Evolutionary conservation across 1,284 basidiomycete species (phyloP), one percentile per base, ranked within the genome.

Genomic region (Papiliotrema laurentii): DNA sequence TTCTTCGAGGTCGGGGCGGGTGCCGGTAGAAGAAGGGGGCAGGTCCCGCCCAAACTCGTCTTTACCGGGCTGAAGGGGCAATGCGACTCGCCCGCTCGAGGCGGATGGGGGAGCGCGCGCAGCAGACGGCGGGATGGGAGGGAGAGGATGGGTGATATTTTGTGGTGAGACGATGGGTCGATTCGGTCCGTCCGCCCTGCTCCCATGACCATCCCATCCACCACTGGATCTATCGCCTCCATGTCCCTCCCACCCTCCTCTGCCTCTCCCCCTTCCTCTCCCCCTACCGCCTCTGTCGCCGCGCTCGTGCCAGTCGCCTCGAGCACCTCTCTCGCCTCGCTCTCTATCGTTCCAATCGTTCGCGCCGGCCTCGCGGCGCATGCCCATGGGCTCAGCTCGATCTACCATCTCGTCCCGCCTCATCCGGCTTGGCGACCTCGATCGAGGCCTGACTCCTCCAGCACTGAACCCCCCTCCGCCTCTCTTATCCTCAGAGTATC

Each of bases 1-100:
- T 33, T 54, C 57, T 27, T 47, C 51, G 14, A 31, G 41, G 21
- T 35, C 39, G 25, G 28, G 18, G 5, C 31, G 19, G 28, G 4
- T 24, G n/a, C 27, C 41, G 26, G 25, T 25, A 18, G 18, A 19
- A 24, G 10, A 13, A 5, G 40, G 26, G 18, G 49, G 54, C 18
- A 53, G 35, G 35, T 56, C 54, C 16, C 54, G 40, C 1, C 55
- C 53, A 25, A 57, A 57, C 40, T 57, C 55, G 38, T 57, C 55
- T 47, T 57, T 57, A 13, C 55, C 55, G 11, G 42, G 42, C 33
- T 43, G 48, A 14, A 31, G 24, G 28, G 50, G 48, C 5, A 53
- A 13, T n/a, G 49, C 19, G 4, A 37, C 54, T 43, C 54, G 27
- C 7, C 54, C 51, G 7, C 26, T 42, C 4, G n/a, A 44, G 10